A percentile compares a stretch with the other conserved stretches of the same genome.
These are phyloP conservation scores for Actinomucor elegans DNA, from an alignment of 371 early-diverging fungal genomes.

Conservation along the genomic window DNA sequence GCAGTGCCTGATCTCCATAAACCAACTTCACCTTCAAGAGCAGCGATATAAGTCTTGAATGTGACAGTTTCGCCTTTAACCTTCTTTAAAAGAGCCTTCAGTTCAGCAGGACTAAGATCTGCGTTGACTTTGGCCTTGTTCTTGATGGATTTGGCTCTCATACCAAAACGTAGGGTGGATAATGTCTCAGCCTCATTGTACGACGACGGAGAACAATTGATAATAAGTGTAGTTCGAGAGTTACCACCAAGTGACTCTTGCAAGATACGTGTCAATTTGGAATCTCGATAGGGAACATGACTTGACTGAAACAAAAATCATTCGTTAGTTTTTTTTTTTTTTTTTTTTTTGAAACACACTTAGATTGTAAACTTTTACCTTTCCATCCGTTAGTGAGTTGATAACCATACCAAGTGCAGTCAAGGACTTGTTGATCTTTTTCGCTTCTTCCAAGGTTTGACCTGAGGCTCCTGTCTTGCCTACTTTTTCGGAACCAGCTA, in stretches of 20 bases:
- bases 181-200: conserved; percentile 96
- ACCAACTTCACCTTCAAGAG: conserved; percentile 82
- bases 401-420: conserved; percentile 98
- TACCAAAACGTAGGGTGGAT: conserved; percentile 95
- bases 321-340: conserved; percentile 73
- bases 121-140: conserved; percentile 98
- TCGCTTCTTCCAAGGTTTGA: conserved; percentile 98
- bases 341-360: no score
- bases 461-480: conserved; percentile 98
- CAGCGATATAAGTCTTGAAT: conserved; percentile 77
- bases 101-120: conserved; percentile 87
- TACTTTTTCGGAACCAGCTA: conserved; percentile 98
- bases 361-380: no score
- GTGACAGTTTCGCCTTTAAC: conserved; percentile 77
- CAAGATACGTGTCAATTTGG: conserved; percentile 97
- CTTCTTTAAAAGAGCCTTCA: conserved; percentile 88
- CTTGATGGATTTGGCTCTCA: conserved; percentile 96
- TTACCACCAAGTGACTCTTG: conserved; percentile 98
- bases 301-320: conserved; percentile 81
- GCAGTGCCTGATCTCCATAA: conserved; percentile 84
- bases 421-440: conserved; percentile 99
- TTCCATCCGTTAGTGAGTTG: conserved; percentile 91
- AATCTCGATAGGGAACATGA: conserved; percentile 98
- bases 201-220: conserved; percentile 94
- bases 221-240: conserved; percentile 94